Percentiles rank a stretch among this genome's conserved stretches.
phyloP scores from a whole-genome alignment of 441 rosid species.

The Mallotus japonicus region DNA sequence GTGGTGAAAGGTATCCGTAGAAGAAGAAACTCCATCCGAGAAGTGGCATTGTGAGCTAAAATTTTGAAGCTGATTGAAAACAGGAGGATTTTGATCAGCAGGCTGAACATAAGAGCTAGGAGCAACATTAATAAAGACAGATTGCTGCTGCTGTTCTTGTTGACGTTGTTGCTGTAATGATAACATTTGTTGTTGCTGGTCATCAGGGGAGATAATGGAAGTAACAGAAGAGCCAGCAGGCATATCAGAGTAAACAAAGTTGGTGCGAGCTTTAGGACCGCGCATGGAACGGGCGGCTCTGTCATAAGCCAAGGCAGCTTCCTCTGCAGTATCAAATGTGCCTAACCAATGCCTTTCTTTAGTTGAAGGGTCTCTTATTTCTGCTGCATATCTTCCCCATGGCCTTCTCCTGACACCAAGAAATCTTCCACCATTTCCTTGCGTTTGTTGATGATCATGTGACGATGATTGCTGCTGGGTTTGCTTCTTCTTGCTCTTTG shows the following conservation, averaged over 20 bases:
- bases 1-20: slow-evolving; percentile 1
- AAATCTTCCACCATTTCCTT: slow-evolving; percentile 37
- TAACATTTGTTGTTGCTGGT: slow-evolving; percentile 32
- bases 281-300: slow-evolving; percentile 81
- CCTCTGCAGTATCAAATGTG: slow-evolving; percentile 78
- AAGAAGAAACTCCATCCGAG: slow-evolving; percentile 20
- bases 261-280: slow-evolving; percentile 69
- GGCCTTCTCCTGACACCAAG: slow-evolving; percentile 78
- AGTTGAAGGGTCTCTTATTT: slow-evolving; percentile 78
- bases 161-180: slow-evolving; percentile 23
- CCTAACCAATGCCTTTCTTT: slow-evolving; percentile 90
- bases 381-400: slow-evolving; percentile 91
- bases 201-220: slow-evolving; percentile 68
- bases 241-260: slow-evolving; percentile 76
- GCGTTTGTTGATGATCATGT: neutral
- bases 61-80: slow-evolving; percentile 6
- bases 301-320: slow-evolving; percentile 84
- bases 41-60: slow-evolving; percentile 25
- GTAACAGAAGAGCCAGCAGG: slow-evolving; percentile 75
- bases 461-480: slow-evolving; percentile 5
- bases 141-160: neutral
- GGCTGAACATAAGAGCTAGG: slow-evolving; percentile 24
- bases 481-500: slow-evolving; percentile 55
- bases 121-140: slow-evolving; percentile 17
- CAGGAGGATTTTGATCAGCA: slow-evolving; percentile 21